Evolutionary conservation across 2,329 filamentous ascomycete species (phyloP), one percentile per base, ranked within the genome.

Genomic region (Rosellinia necatrix): DNA sequence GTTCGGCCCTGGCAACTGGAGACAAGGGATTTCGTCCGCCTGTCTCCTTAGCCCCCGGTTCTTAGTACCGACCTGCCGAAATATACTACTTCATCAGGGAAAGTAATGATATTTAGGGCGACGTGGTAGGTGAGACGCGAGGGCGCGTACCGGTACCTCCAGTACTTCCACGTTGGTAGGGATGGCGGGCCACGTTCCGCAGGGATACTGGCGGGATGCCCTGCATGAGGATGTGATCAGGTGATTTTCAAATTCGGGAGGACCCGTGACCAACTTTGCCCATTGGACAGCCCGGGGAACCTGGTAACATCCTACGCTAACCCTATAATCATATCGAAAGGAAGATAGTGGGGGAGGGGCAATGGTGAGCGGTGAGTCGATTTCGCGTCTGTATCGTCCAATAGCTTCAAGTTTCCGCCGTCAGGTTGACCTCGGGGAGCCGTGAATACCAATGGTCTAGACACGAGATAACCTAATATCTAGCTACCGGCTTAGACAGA

Each of bases 71-170:
- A 21, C 27, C 25, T 15, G 15, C 6, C 6, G 7, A 40, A 30
- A 52, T 43, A 56, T 52, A 44, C 41, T 59, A 49, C 52, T 53
- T 48, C 21, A 49, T 56, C 29, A 13, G 56, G 48, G 19, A 59
- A 59, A 52, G 56, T 44, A 48, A 30, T 13, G 3, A 24, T 8
- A 8, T 37, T 49, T 52, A 51, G 52, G 21, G 44, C 29, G 41
- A 27, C 22, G 2, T 5, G 19, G 24, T 5, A 25, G 35, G 22
- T 22, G 29, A 15, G n/a, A 35, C 41, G n/a, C 22, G 17, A 21
- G 6, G 24, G 30, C 35, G 32, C 30, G 54, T 55, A 56, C 48
- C n/a, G 27, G 56, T 59, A 59, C 56, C 48, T 49, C 17, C 32
- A 8, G n/a, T n/a, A n/a, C n/a, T n/a, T n/a, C n/a, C n/a, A 19